Percentiles rank a stretch among this genome's conserved stretches.
phyloP scores from a whole-genome alignment of 2,329 filamentous ascomycete genomes.

The Graphilbum sp. region DNA sequence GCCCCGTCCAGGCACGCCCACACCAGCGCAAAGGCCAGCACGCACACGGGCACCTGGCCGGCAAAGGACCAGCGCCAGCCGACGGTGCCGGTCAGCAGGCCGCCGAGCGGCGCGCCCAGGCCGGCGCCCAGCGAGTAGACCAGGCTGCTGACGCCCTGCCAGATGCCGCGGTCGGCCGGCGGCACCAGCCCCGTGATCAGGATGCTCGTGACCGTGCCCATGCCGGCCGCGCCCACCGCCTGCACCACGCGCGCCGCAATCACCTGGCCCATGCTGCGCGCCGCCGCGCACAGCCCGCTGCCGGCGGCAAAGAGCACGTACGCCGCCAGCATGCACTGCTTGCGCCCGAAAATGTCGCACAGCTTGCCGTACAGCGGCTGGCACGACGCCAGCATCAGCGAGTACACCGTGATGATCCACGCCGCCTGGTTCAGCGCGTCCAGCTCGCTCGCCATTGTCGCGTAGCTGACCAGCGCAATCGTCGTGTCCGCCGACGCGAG shows the following conservation, averaged over 20 bases:
- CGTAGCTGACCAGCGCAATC: slow-evolving; percentile 62
- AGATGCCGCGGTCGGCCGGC: slow-evolving; percentile 51
- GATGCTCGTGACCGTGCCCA: slow-evolving; percentile 53
- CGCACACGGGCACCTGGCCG: slow-evolving; percentile 2
- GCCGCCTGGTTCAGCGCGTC: slow-evolving; percentile 57
- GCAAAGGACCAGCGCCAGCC: background rate
- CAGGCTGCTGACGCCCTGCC: slow-evolving; percentile 59
- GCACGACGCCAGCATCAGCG: slow-evolving; percentile 56
- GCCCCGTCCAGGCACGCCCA: background rate
- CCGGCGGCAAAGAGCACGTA: slow-evolving; percentile 17
- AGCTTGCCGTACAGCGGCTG: slow-evolving; percentile 45
- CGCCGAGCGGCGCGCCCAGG: slow-evolving; percentile 52
- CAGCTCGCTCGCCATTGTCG: slow-evolving; percentile 59
- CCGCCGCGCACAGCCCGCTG: slow-evolving; percentile 35
- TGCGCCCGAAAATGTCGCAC: slow-evolving; percentile 46
- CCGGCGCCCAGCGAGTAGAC: slow-evolving; percentile 51
- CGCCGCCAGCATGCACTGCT: slow-evolving; percentile 46
- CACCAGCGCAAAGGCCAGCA: background rate
- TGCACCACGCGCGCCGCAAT: slow-evolving; percentile 26
- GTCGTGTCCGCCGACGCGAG: slow-evolving; percentile 62
- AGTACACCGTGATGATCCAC: slow-evolving; percentile 56
- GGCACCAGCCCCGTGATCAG: slow-evolving; percentile 56
- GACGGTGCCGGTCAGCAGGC: slow-evolving; percentile 14
- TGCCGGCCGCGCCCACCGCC: slow-evolving; percentile 52
- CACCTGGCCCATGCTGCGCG: slow-evolving; percentile 27